Percentiles rank a stretch among this genome's conserved stretches.
phyloP scores from a whole-genome alignment of 805 yeast species.

The Saturnispora saitoi region DNA sequence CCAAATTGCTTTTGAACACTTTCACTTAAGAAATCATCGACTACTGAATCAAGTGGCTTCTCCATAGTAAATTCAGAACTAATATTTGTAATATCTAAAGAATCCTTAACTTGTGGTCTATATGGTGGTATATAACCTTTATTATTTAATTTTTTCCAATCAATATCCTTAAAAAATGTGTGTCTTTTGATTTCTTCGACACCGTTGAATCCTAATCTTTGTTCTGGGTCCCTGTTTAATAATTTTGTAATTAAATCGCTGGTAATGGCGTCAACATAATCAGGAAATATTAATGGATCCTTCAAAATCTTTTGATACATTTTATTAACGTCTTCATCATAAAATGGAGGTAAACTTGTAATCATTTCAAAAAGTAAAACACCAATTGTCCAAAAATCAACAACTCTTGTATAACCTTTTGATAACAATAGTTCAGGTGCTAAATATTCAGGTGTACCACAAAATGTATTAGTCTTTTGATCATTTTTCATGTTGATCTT shows the following conservation, averaged over 20 bases:
- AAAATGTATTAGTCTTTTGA: slow-evolving; percentile 82
- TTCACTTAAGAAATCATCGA: slow-evolving; percentile 83
- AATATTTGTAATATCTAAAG: slow-evolving; percentile 86
- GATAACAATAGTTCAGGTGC: slow-evolving; percentile 91
- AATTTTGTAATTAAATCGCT: slow-evolving; percentile 68
- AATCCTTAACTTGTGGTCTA: slow-evolving; percentile 81
- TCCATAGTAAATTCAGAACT: slow-evolving; percentile 89
- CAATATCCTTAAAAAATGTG: slow-evolving; percentile 79
- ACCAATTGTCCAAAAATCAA: slow-evolving; percentile 99
- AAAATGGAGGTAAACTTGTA: slow-evolving; percentile 94
- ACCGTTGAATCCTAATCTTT: slow-evolving; percentile 70
- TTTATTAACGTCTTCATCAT: slow-evolving; percentile 83
- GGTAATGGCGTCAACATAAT: slow-evolving; percentile 78
- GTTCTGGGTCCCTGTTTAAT: slow-evolving; percentile 75
- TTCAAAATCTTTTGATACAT: slow-evolving; percentile 93
- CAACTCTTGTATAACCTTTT: slow-evolving; percentile 90
- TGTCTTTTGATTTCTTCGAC: slow-evolving; percentile 79
- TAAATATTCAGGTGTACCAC: slow-evolving; percentile 96
- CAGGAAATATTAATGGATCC: slow-evolving; percentile 84
- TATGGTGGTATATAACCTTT: slow-evolving; percentile 94
- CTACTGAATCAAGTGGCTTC: slow-evolving; percentile 90
- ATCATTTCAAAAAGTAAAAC: slow-evolving; percentile 91
- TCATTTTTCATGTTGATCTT: slow-evolving; percentile 88
- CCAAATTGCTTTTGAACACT: slow-evolving; percentile 97
- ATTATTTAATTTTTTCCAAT: slow-evolving; percentile 74